Evolutionary conservation across 2,329 filamentous ascomycete species (phyloP).

Genomic region (Aspergillus udagawae): DNA sequence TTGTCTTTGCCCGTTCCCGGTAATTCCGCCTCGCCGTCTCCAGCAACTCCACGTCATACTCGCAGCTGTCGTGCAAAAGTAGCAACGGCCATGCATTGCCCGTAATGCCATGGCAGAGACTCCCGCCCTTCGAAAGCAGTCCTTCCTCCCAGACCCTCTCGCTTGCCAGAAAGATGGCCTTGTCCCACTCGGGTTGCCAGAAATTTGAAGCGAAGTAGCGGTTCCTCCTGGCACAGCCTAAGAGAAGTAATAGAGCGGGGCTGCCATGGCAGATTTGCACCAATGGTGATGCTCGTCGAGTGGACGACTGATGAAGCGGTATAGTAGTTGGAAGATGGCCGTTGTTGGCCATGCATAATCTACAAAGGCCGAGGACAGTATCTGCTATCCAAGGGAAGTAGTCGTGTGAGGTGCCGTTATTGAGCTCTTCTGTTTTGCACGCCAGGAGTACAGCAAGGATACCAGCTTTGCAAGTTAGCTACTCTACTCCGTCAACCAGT

Average conservation of each 20-base stretch:
- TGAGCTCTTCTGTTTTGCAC: constrained; percentile 30
- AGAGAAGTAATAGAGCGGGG: constrained; percentile 35
- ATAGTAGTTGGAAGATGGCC: constrained; percentile 39
- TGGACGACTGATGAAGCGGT: constrained; percentile 21
- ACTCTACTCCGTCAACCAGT: neutral
- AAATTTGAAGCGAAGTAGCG: constrained; percentile 19
- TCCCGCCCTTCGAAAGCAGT: constrained; percentile 38
- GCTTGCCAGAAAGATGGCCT: constrained; percentile 29
- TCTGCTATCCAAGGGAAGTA: constrained; percentile 31
- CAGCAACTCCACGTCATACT: constrained; percentile 25
- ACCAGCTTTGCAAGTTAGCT: constrained; percentile 24
- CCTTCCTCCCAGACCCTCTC: constrained; percentile 41
- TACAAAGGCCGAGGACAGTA: constrained; percentile 36
- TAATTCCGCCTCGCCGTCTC: constrained; percentile 21
- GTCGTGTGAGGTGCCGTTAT: constrained; percentile 13
- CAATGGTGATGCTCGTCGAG: constrained; percentile 23
- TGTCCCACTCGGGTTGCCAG: constrained; percentile 39
- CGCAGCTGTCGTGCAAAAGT: constrained; percentile 33
- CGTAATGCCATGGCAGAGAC: constrained; percentile 39
- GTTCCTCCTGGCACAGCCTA: constrained; percentile 31
- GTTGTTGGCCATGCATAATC: constrained; percentile 28
- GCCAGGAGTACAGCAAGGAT: constrained; percentile 36
- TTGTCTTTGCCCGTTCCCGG: constrained; percentile 9
- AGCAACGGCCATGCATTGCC: constrained; percentile 41
- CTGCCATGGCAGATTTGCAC: constrained; percentile 42